phyloP scores from a whole-genome alignment of 2,329 filamentous ascomycete genomes.

The Coniochaeta hoffmannii region DNA sequence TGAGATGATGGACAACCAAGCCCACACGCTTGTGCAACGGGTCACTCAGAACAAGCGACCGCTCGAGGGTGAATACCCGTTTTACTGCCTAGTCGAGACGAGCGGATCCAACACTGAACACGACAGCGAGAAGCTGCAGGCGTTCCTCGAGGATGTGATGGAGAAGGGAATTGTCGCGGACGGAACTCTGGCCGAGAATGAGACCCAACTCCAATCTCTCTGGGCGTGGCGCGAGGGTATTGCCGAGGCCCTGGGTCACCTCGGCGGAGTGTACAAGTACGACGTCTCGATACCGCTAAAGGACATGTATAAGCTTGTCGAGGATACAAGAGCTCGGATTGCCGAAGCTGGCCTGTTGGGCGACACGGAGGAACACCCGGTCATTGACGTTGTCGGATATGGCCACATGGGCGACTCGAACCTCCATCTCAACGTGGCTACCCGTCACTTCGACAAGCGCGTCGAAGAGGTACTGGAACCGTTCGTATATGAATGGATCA shows the following conservation, averaged over 20 bases:
- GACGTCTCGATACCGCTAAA: constrained; percentile 88
- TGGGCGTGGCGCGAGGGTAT: constrained; percentile 95
- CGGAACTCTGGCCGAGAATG: constrained; percentile 86
- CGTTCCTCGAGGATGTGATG: constrained; percentile 90
- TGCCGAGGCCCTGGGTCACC: constrained; percentile 79
- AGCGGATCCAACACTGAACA: constrained; percentile 92
- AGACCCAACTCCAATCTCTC: constrained; percentile 76
- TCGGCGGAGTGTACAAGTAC: constrained; percentile 97
- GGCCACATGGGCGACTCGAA: constrained; percentile 98
- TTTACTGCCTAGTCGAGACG: constrained; percentile 96
- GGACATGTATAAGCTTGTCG: constrained; percentile 83
- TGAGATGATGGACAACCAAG: constrained; percentile 88
- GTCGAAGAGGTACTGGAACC: constrained; percentile 88
- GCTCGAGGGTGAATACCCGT: constrained; percentile 76
- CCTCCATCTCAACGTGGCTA: constrained; percentile 84
- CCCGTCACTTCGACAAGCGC: constrained; percentile 73
- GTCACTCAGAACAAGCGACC: constrained; percentile 74
- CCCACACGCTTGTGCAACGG: constrained; percentile 67
- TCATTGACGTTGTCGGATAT: constrained; percentile 88
- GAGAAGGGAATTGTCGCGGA: constrained; percentile 77
- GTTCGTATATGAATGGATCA: constrained; percentile 96
- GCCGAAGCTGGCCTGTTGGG: constrained; percentile 69
- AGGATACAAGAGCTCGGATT: constrained; percentile 71
- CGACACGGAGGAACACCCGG: constrained; percentile 66
- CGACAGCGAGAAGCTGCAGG: constrained; percentile 83